Percentiles rank a stretch among this genome's conserved stretches.
Evolutionary conservation across 2,329 filamentous ascomycete genomes (phyloP).

Genomic region (Coniochaeta sp.): DNA sequence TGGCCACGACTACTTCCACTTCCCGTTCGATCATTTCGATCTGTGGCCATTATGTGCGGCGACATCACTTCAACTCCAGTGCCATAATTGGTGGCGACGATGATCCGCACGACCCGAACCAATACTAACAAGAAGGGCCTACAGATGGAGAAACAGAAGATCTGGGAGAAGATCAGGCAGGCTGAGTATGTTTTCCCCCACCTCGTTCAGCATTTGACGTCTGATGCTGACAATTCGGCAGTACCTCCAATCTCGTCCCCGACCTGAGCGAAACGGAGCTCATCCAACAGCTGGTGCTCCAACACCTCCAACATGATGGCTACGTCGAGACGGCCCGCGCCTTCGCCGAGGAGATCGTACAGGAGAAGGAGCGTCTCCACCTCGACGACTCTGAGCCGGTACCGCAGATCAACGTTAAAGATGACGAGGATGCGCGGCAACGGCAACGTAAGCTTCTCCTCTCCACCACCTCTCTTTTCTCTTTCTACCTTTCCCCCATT

Average conservation of each 20-base stretch:
- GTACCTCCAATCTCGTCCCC: constrained; percentile 54
- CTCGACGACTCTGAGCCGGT: constrained; percentile 46
- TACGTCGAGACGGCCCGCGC: constrained; percentile 89
- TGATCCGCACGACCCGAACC: too few relatives aligned
- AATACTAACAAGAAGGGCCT: too few relatives aligned
- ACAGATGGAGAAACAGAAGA: constrained; percentile 52
- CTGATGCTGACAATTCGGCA: constrained; percentile 18
- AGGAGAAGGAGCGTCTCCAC: constrained; percentile 64
- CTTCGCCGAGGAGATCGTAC: constrained; percentile 74
- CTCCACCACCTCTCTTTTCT: too few relatives aligned
- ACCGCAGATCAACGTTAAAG: constrained; percentile 59
- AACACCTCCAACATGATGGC: constrained; percentile 90
- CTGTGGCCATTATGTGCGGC: too few relatives aligned
- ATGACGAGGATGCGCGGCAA: constrained; percentile 81
- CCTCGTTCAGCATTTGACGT: background rate
- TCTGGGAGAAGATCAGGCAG: constrained; percentile 52
- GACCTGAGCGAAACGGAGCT: constrained; percentile 67
- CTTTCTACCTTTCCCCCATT: too few relatives aligned
- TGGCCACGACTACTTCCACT: too few relatives aligned
- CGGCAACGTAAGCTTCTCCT: constrained; percentile 81
- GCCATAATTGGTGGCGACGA: too few relatives aligned
- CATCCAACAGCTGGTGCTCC: constrained; percentile 72
- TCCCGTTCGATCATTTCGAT: too few relatives aligned
- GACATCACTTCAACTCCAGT: too few relatives aligned
- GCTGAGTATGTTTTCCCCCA: constrained; percentile 29